Evolutionary conservation across 1,284 basidiomycete species (phyloP), one percentile per base, ranked within the genome.

Genomic region (Testicularia cyperi): DNA sequence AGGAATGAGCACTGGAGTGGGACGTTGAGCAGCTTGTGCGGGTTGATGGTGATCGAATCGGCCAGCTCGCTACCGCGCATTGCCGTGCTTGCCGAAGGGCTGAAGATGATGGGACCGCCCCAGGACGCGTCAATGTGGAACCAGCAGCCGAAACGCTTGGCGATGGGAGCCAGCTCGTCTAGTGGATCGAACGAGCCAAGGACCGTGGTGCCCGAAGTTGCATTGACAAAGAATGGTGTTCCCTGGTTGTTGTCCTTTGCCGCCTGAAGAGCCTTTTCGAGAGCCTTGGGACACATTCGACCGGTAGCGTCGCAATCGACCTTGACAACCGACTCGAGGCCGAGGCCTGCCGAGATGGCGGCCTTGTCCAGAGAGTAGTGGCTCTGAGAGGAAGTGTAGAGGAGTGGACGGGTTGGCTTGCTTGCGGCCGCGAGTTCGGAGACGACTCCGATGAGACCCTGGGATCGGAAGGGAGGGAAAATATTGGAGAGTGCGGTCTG

Each of bases 311-410:
- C 75, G 37, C 71, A 72, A 0, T 63, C 68, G 8, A 79, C 76
- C 31, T 68, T 65, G 15, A 73, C 49, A 5, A 79, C 74, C 15
- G 72, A 68, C 2, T 70, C 60, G 15, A 73, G 62, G 5, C 78
- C 78, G 16, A 78, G 66, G 0, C 78, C 78, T 8, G 72, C 71
- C 18, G 74, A 74, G 37, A 79, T 74, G 8, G 78, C 78, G 8
- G 78, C 78, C 46, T 78, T 78, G 35, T 78, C 74, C 20, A 79
- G 38, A 22, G 67, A 72, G 41, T 78, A 79, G 46, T 79, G 78
- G 15, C 71, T 68, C 29, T 78, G 74, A 1, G 51, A 68, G 30
- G 73, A 74, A 6, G 78, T 78, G 52, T 79, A 76, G 22, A 79
- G 54, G 21, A 75, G 53, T 24, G 75, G 77, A 6, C 70, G 64